Conservation (phyloP, 2,329 filamentous ascomycete species). For the Metarhizium anisopliae region DNA sequence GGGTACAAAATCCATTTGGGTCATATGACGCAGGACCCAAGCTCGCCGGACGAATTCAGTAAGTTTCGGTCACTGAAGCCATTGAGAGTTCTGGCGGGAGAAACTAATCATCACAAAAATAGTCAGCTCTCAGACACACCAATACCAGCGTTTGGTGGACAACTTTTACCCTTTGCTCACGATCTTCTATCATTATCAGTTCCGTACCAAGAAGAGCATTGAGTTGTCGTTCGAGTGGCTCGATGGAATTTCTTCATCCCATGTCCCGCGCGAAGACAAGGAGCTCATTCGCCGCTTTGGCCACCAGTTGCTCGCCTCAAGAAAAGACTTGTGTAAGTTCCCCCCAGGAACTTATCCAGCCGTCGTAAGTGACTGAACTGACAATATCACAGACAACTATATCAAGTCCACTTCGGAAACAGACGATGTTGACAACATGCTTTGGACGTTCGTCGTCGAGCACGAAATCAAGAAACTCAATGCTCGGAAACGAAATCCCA, state of each 20-base stretch:
- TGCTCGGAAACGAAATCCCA: constrained; percentile 20
- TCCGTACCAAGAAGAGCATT: constrained; percentile 30
- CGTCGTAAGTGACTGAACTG: background rate
- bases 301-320: constrained; percentile 23
- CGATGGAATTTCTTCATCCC: constrained; percentile 18
- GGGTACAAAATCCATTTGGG: constrained; percentile 20
- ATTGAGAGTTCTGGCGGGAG: background rate
- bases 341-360: background rate
- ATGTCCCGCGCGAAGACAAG: constrained; percentile 16
- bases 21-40: constrained; percentile 12
- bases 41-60: constrained; percentile 13
- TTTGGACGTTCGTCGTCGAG: constrained; percentile 26
- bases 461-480: constrained; percentile 32
- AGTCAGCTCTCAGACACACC: constrained; percentile 11
- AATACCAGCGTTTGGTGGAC: constrained; percentile 21
- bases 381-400: constrained; percentile 17
- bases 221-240: constrained; percentile 30
- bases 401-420: constrained; percentile 18
- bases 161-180: constrained; percentile 28
- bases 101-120: constrained; percentile 5
- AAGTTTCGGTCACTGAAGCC: background rate
- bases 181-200: constrained; percentile 32
- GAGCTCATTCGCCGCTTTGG: constrained; percentile 16
- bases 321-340: constrained; percentile 27
- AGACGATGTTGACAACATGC: constrained; percentile 12